Base-by-base conservation (phyloP, 2,329 filamentous ascomycete genomes). In the Phaeomoniella chlamydospora region DNA sequence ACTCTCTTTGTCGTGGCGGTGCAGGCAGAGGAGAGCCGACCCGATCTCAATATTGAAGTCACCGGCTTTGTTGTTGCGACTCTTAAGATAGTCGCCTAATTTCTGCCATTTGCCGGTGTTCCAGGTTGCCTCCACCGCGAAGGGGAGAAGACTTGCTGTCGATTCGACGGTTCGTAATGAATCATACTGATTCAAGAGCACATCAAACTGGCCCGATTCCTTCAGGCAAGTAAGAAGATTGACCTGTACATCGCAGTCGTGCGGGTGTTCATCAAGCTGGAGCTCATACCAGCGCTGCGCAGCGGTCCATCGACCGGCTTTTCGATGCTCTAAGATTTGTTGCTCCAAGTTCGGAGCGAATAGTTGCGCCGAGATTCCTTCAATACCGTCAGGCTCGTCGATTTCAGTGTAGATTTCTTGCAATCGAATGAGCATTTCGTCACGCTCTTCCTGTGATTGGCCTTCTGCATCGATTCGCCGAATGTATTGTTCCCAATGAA, bases 261-360 rank as follows among this genome's bases (percentile, higher is more conserved):
- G 67, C 0, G 88, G 87, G 32, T 80, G 70, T 47, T 90, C 77
- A 2, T 81, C 78, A 19, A 96, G 67, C 43, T 87, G 79, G 44
- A 94, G 77, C 53, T 98, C 87, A 55, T 94, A 96, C 90, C 92
- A 98, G 43, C 84, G 93, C 58, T 96, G 90, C 15, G 87, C 90
- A 35, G 88, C 84, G 12, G 83, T 79, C 87, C 90, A 98, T 42
- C 87, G 71, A 3, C 90, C 90, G 14, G 87, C 83, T 55, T 94
- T 96, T 39, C 82, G 76, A 58, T 98, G 86, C 48, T 92, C 85
- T 37, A 94, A 67, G 18, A 94, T 80, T 53, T 96, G 87, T 53
- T 94, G 88, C 41, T 94, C 82, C 34, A 94, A 79, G 45, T 92
- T 83, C n/a, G 96, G 64, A 9, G 86, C 75, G 39, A 81, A 80